Evolutionary conservation across 2,329 filamentous ascomycete genomes (phyloP).

Genomic region (Tetracladium maxilliforme): DNA sequence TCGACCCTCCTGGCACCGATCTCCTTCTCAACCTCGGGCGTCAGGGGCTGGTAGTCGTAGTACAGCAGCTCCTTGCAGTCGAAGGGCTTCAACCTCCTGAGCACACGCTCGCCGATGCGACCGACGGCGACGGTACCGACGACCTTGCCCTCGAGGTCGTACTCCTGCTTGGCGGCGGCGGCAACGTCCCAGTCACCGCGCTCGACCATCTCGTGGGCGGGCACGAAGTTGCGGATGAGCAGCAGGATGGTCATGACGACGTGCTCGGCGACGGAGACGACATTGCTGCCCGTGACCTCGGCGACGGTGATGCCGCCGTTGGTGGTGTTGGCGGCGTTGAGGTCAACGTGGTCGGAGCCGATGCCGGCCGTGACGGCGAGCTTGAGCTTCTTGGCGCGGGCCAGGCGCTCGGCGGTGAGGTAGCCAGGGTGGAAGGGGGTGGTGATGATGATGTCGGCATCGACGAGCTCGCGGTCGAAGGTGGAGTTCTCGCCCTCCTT

Average conservation of each 20-base stretch:
- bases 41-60: conserved; percentile 97
- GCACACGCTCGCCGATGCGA: conserved; percentile 94
- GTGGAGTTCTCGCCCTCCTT: conserved; percentile 89
- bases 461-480: conserved; percentile 91
- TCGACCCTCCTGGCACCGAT: conserved; percentile 89
- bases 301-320: conserved; percentile 95
- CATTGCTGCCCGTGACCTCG: conserved; percentile 96
- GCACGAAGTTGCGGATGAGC: conserved; percentile 96
- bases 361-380: conserved; percentile 94
- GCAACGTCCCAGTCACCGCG: conserved; percentile 91
- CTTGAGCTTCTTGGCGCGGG: conserved; percentile 98
- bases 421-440: conserved; percentile 99
- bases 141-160: conserved; percentile 91
- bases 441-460: conserved; percentile 97
- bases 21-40: conserved; percentile 76
- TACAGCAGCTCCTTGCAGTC: conserved; percentile 99
- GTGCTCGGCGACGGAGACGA: conserved; percentile 97
- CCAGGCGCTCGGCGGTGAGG: conserved; percentile 88
- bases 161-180: conserved; percentile 94
- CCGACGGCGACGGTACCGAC: conserved; percentile 96
- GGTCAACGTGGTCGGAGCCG: conserved; percentile 95
- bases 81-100: conserved; percentile 90
- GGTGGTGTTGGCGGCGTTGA: conserved; percentile 93
- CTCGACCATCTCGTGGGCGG: conserved; percentile 87
- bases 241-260: conserved; percentile 97